These are phyloP conservation scores for Aegilops bicornis DNA, from an alignment of 176 grass and related monocot species.

Conservation along the genomic window DNA sequence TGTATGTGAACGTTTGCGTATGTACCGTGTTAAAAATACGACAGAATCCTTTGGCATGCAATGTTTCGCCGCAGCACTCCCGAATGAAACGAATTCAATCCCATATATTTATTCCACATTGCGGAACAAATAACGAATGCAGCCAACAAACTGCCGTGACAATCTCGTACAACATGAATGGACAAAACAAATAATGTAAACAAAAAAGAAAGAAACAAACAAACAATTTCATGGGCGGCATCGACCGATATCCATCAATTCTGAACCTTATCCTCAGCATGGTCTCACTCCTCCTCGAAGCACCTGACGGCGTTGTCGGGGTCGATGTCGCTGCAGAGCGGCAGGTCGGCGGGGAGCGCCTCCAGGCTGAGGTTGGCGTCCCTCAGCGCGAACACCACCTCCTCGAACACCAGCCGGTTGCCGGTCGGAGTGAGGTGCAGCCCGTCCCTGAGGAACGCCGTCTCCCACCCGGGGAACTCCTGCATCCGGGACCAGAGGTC, in stretches of 20 bases:
- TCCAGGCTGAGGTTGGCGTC: conserved; percentile 49
- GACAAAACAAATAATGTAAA: neutral
- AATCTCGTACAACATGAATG: no score
- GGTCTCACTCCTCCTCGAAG: neutral
- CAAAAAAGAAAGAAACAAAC: neutral
- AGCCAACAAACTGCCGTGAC: neutral
- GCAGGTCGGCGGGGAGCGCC: conserved; percentile 54
- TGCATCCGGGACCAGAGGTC: conserved; percentile 77
- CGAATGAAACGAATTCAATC: neutral
- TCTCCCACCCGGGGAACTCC: conserved; percentile 59
- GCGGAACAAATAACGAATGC: neutral
- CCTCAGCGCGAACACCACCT: conserved; percentile 56
- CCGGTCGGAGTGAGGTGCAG: conserved; percentile 62
- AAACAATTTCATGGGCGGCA: neutral
- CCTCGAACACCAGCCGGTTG: conserved; percentile 65
- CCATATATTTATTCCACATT: neutral
- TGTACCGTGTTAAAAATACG: no score
- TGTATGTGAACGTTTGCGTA: no score
- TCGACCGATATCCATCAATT: neutral
- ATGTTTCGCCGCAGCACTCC: no score
- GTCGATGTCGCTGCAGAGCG: conserved; percentile 53
- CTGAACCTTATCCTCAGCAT: neutral
- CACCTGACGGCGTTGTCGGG: conserved; percentile 37
- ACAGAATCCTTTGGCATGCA: no score
- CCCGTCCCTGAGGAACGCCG: conserved; percentile 59